These are phyloP conservation scores for Oryza brachyantha DNA, from an alignment of 176 grass and related monocot genomes.

Conservation along the genomic window DNA sequence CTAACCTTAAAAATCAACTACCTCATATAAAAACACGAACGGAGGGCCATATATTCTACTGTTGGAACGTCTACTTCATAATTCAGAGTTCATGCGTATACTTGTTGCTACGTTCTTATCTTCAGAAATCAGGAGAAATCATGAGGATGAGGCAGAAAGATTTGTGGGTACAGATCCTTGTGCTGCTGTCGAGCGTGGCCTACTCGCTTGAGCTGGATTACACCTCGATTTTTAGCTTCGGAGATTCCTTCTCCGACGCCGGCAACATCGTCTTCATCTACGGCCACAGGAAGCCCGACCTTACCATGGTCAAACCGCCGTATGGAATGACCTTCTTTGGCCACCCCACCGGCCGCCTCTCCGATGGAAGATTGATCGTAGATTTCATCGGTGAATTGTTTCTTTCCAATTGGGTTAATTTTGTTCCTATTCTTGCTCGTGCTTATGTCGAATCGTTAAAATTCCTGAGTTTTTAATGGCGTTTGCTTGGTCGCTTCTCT, in stretches of 20 bases:
- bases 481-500: not conserved
- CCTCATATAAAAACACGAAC: too few relatives aligned
- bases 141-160: constrained; percentile 9
- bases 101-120: too few relatives aligned
- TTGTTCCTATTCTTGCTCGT: not conserved
- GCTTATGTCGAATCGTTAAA: too few relatives aligned
- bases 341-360: constrained; percentile 35
- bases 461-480: too few relatives aligned
- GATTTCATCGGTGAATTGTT: constrained; percentile 48
- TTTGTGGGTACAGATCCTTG: not conserved
- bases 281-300: constrained; percentile 2
- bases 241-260: constrained; percentile 58
- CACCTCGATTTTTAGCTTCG: constrained; percentile 56
- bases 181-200: constrained; percentile 10
- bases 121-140: not conserved
- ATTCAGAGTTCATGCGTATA: too few relatives aligned
- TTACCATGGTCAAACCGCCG: constrained; percentile 28
- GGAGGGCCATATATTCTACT: too few relatives aligned
- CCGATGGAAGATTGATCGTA: constrained; percentile 50
- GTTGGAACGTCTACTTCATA: too few relatives aligned
- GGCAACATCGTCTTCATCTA: constrained; percentile 44
- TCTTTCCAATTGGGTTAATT: not conserved
- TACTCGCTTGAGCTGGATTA: constrained; percentile 26
- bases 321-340: constrained; percentile 41
- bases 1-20: too few relatives aligned